Percentiles rank a stretch among this genome's conserved stretches.
Evolutionary conservation across 208 protist species (phyloP).

Genomic region (Porcisia hertigi): DNA sequence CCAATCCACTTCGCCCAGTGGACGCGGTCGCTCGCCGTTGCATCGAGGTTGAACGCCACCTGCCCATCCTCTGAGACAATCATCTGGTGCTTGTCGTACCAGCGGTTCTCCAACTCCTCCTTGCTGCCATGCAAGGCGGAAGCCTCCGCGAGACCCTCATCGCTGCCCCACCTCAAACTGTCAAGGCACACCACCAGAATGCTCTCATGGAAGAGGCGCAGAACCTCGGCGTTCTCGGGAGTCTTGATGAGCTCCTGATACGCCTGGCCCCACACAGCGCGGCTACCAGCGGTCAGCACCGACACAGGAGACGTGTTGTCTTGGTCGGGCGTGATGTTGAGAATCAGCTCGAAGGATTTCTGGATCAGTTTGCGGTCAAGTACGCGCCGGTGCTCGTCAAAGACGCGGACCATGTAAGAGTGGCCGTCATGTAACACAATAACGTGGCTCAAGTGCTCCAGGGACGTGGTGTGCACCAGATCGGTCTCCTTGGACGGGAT

Average conservation of each 20-base stretch:
- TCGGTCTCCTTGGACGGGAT: slow-evolving; percentile 72
- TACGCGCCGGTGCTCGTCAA: slow-evolving; percentile 52
- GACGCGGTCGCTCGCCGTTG: slow-evolving; percentile 70
- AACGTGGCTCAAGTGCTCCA: slow-evolving; percentile 72
- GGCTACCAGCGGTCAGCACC: slow-evolving; percentile 83
- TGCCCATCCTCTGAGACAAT: slow-evolving; percentile 87
- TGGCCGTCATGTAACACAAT: slow-evolving; percentile 86
- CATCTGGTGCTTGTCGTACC: slow-evolving; percentile 94
- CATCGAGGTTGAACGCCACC: slow-evolving; percentile 89
- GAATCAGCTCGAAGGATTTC: slow-evolving; percentile 71
- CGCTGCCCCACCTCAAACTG: slow-evolving; percentile 46
- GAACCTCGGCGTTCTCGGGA: slow-evolving; percentile 69
- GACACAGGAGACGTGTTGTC: slow-evolving; percentile 83
- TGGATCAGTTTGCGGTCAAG: slow-evolving; percentile 57
- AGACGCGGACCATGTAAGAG: slow-evolving; percentile 68
- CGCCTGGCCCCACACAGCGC: slow-evolving; percentile 72
- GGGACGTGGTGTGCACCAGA: slow-evolving; percentile 53
- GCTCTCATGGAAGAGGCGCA: slow-evolving; percentile 71
- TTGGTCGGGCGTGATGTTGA: slow-evolving; percentile 72
- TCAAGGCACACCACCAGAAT: slow-evolving; percentile 85
- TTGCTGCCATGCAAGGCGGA: slow-evolving; percentile 68
- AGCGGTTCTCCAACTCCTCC: slow-evolving; percentile 89
- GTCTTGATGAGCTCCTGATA: slow-evolving; percentile 81
- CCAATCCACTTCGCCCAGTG: slow-evolving; percentile 87
- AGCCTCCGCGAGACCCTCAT: slow-evolving; percentile 44